Conservation (phyloP, 805 yeast genomes). For the Starmerella powellii region DNA sequence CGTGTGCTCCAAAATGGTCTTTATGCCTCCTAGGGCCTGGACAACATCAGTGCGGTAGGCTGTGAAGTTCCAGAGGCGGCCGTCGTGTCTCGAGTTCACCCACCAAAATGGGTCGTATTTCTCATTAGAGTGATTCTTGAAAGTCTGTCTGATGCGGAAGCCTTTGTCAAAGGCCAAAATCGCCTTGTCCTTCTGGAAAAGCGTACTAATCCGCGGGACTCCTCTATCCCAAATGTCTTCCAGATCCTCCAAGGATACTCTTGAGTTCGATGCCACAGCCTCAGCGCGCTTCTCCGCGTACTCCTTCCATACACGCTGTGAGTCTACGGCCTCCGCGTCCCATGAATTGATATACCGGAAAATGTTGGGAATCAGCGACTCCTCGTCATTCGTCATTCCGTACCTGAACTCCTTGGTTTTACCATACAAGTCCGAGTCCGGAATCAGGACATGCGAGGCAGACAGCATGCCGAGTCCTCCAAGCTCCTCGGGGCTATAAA, state of each 20-base stretch:
- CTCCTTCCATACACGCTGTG: conserved; percentile 96
- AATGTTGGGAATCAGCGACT: conserved; percentile 73
- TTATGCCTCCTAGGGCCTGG: conserved; percentile 95
- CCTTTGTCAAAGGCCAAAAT: conserved; percentile 93
- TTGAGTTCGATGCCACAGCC: conserved; percentile 71
- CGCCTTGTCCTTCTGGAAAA: conserved; percentile 89
- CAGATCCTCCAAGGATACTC: conserved; percentile 82
- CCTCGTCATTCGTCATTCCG: conserved; percentile 64
- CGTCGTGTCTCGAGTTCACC: conserved; percentile 88
- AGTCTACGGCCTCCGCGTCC: conserved; percentile 92
- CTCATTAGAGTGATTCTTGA: conserved; percentile 57
- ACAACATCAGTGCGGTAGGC: conserved; percentile 92
- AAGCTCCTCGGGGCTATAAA: conserved; percentile 90
- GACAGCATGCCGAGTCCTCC: conserved; percentile 98
- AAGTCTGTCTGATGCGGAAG: conserved; percentile 69
- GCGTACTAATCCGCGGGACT: conserved; percentile 85
- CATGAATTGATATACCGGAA: conserved; percentile 88
- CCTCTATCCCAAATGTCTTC: conserved; percentile 97
- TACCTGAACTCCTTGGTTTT: conserved; percentile 76
- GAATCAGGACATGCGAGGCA: conserved; percentile 91
- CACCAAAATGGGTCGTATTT: conserved; percentile 91
- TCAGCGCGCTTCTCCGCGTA: conserved; percentile 82
- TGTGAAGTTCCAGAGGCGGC: conserved; percentile 85
- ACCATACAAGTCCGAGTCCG: conserved; percentile 86
- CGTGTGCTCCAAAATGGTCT: conserved; percentile 89